Evolutionary conservation across 805 yeast genomes (phyloP), one percentile per base, ranked within the genome.

Genomic region (Wickerhamiella occidentalis): DNA sequence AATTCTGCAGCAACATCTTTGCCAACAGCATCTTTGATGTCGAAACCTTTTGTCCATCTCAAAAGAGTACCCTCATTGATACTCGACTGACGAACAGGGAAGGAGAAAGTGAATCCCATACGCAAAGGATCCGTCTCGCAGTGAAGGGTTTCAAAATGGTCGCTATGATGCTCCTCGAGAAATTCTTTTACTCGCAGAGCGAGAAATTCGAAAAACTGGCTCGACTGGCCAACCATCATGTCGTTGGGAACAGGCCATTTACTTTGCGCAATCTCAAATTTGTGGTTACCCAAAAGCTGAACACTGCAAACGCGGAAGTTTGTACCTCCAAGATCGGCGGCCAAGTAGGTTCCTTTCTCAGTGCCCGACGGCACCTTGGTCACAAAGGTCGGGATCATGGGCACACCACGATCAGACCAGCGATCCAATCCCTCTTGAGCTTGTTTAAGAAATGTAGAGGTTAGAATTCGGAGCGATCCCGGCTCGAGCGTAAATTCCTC

Each of bases 41-140:
- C 79, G 66, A 84, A 90, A 30, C 97, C 97, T 67, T 90, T 90
- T 17, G 97, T 87, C 98, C 98, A 90, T 65, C 97, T 80, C 46
- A 90, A 75, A 55, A 92, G 74, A 8, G 76, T 77, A 54, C 98
- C 97, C 6, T 78, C 70, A 61, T 79, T 76, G 56, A 92, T 69
- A 2, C 87, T 82, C 21, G 83, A 78, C 68, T 90, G 98, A 54
- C 81, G 75, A 26, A 87, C 86, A 2, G 98, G 98, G 73, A 88
- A 90, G 11, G 92, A 80, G 62, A 90, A 90, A 1, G 97, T 90
- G 70, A 92, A 87, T 1, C 97, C 97, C 68, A 90, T 65, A 60
- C 82, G 83, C 64, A 85, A 73, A 21, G 59, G 57, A 22, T 60
- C 52, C 19, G 33, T 37, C 12, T 64, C 57, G 12, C 11, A n/a